Evolutionary conservation across 768 basidiomycete species (phyloP), one percentile per base, ranked within the genome.

Genomic region (Boletales sp.): DNA sequence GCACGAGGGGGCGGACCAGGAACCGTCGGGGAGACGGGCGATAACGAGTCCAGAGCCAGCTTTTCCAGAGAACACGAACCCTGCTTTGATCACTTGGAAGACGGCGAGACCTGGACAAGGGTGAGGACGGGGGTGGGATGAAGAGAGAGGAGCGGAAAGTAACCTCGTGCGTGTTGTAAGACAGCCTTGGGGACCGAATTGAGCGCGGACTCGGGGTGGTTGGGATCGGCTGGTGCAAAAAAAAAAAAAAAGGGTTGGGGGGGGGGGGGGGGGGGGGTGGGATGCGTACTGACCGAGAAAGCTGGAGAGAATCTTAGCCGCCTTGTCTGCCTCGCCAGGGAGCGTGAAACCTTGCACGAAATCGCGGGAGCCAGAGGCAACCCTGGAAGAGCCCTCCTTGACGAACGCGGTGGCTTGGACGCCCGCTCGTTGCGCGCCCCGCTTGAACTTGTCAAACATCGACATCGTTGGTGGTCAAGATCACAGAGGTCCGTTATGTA

Each of bases 1-100:
- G 72, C 94, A 97, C 19, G 90, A 93, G 4, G 95, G 95, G 1
- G 95, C 95, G 42, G 89, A 92, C 93, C 93, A 97, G 10, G 91
- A 93, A 58, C 95, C 95, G 62, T 97, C 94, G 9, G 90, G 88
- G 39, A 94, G 79, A 12, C 93, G 86, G 17, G 93, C 88, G 63
- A 97, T 87, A 70, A 98, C 90, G 55, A 95, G 69, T 13, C 94
- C 94, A 1, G 90, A 93, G 40, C 94, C 94, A 1, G 90, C 91
- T 71, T 94, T 95, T 42, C 91, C 94, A 11, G 89, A 91, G 77
- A 95, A 94, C 47, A 94, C 82, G 74, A 97, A 95, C 2, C 94
- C 93, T 5, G 91, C 90, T 70, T 91, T 90, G 67, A 97, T 72
- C 13, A 97, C 91, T 60, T 92, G 89, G 78, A 97, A 97, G 57